A percentile compares a stretch with the other conserved stretches of the same genome.
Evolutionary conservation across 768 basidiomycete genomes (phyloP).

Genomic region (Mycena latifolia): DNA sequence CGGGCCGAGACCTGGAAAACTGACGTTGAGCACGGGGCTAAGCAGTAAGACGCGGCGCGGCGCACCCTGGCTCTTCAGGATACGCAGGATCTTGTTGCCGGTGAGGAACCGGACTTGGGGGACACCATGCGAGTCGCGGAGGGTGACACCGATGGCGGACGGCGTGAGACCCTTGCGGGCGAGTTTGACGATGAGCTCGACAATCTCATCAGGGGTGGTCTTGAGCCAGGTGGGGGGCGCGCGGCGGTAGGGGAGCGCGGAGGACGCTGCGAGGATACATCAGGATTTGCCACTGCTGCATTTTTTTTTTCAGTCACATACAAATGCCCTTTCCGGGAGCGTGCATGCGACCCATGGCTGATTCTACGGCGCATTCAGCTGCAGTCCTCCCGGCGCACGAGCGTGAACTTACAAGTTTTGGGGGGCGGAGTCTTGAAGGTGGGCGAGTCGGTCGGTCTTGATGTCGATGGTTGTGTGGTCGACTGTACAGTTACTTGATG

Average conservation of each 20-base stretch:
- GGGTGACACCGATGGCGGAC: constrained; percentile 97
- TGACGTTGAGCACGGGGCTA: constrained; percentile 40
- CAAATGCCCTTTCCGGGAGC: constrained; percentile 99
- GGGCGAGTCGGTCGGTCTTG: constrained; percentile 11
- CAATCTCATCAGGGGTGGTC: constrained; percentile 93
- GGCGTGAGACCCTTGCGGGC: constrained; percentile 98
- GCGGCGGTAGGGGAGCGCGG: constrained; percentile 97
- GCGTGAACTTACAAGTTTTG: constrained; percentile 32
- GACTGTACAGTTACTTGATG: not conserved
- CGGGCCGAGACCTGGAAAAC: constrained; percentile 86
- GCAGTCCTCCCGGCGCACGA: not conserved
- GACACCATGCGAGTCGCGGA: constrained; percentile 98
- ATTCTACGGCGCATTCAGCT: constrained; percentile 42
- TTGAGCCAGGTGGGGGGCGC: constrained; percentile 97
- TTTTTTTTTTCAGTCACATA: constrained; percentile 59
- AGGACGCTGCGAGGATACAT: constrained; percentile 69
- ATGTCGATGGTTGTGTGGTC: not conserved
- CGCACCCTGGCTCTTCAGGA: constrained; percentile 94
- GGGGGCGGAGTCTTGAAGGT: constrained; percentile 34
- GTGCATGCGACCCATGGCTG: constrained; percentile 97
- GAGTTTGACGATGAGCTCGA: constrained; percentile 96
- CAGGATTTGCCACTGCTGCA: constrained; percentile 12
- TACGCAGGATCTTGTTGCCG: constrained; percentile 99
- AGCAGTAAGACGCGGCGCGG: constrained; percentile 27
- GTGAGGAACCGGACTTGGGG: constrained; percentile 99